phyloP scores from a whole-genome alignment of 2,329 filamentous ascomycete species.

The Cladosporium phlei region DNA sequence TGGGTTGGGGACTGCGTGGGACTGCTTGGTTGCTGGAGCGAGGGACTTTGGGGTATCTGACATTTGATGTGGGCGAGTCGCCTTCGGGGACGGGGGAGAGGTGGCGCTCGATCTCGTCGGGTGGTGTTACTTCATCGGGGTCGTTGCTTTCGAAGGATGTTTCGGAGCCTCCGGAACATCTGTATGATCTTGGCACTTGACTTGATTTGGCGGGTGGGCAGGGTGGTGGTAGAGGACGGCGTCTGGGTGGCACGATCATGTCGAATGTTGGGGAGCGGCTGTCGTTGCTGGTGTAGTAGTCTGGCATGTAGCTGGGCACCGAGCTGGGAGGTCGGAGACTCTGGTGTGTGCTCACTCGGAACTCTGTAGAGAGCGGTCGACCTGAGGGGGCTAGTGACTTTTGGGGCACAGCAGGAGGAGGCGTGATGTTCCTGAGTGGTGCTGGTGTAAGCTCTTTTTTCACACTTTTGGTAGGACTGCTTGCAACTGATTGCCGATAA shows the following conservation, averaged over 20 bases:
- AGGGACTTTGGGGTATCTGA: conserved; percentile 47
- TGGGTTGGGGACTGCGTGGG: conserved; percentile 30
- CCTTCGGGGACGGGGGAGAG: conserved; percentile 40
- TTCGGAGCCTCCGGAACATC: conserved; percentile 31
- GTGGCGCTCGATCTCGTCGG: conserved; percentile 40
- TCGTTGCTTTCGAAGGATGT: conserved; percentile 46
- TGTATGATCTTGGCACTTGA: conserved; percentile 13
- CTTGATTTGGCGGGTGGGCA: conserved; percentile 23
- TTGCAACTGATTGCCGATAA: neutral
- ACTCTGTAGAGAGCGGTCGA: neutral
- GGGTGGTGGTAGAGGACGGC: conserved; percentile 16
- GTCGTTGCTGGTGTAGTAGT: conserved; percentile 31
- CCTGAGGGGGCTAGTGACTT: neutral
- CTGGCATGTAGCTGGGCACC: conserved; percentile 22
- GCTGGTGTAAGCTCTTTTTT: conserved; percentile 12
- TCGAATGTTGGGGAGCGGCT: conserved; percentile 23
- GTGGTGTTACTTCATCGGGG: conserved; percentile 42
- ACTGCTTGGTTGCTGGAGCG: conserved; percentile 44
- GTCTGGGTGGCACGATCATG: conserved; percentile 1
- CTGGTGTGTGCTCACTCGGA: conserved; percentile 10
- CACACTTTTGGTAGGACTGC: conserved; percentile 6
- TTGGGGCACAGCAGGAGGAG: neutral
- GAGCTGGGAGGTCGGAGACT: conserved; percentile 16
- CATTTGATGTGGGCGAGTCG: conserved; percentile 37
- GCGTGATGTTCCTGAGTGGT: conserved; percentile 2